Percentiles rank a stretch among this genome's conserved stretches.
Conservation (phyloP, 2,329 filamentous ascomycete species). For the Venturiaceae sp. region DNA sequence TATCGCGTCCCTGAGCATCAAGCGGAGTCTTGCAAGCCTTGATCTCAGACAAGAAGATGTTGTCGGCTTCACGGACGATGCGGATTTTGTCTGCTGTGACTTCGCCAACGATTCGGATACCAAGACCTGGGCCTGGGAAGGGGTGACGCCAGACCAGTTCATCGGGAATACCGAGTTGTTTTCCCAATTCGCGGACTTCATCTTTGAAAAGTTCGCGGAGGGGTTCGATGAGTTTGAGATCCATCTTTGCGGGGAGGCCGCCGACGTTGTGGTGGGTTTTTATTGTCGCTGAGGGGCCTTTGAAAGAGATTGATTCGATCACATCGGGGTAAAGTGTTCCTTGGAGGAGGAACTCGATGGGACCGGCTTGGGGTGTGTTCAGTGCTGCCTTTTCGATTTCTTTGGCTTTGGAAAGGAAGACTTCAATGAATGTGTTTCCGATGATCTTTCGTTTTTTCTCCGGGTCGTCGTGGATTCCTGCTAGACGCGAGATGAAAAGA, state of each 20-base stretch:
- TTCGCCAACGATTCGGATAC: constrained; percentile 73
- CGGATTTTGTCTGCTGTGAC: constrained; percentile 70
- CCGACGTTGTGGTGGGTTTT: constrained; percentile 70
- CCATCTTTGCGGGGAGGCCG: constrained; percentile 53
- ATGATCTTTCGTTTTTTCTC: constrained; percentile 91
- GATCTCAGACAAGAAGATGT: constrained; percentile 73
- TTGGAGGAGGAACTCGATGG: constrained; percentile 80
- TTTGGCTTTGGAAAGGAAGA: constrained; percentile 73
- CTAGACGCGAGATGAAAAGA: constrained; percentile 65
- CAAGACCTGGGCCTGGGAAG: constrained; percentile 68
- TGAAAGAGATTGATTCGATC: constrained; percentile 63
- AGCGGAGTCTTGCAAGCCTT: constrained; percentile 36
- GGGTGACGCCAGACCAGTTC: constrained; percentile 73
- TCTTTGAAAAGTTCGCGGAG: constrained; percentile 77
- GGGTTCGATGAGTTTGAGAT: constrained; percentile 66
- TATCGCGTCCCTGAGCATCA: constrained; percentile 28
- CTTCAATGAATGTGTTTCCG: constrained; percentile 67
- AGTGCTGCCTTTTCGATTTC: constrained; percentile 64
- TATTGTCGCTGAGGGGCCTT: constrained; percentile 61
- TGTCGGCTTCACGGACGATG: constrained; percentile 67
- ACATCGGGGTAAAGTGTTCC: constrained; percentile 74
- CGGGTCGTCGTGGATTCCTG: constrained; percentile 63
- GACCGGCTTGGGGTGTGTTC: constrained; percentile 56
- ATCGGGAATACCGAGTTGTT: constrained; percentile 59
- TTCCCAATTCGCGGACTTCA: constrained; percentile 63